phyloP scores from a whole-genome alignment of 495 filamentous ascomycete species.

The Neurospora sp. region DNA sequence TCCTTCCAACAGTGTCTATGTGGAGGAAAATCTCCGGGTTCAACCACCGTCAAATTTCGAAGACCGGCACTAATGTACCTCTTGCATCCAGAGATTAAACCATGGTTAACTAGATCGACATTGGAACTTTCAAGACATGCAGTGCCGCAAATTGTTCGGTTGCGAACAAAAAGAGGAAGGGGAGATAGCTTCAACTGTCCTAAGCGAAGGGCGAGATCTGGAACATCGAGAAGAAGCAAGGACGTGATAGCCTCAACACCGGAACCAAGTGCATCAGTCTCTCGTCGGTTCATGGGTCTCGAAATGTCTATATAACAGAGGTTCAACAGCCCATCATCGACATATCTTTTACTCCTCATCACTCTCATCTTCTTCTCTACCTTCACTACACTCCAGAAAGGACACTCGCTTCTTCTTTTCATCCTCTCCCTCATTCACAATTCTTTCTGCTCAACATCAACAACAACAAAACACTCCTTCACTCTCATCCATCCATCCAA shows the following conservation, averaged over 20 bases:
- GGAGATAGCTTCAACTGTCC: background rate
- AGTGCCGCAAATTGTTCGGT: background rate
- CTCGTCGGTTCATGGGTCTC: background rate
- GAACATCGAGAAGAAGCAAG: background rate
- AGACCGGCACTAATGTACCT: background rate
- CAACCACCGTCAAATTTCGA: background rate
- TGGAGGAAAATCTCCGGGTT: background rate
- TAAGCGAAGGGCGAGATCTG: background rate
- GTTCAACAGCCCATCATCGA: background rate
- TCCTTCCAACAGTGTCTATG: background rate
- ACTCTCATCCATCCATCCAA: background rate
- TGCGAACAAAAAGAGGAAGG: background rate
- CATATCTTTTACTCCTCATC: background rate
- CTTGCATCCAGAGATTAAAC: background rate
- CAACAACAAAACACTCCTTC: background rate
- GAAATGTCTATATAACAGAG: background rate
- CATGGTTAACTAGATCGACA: background rate
- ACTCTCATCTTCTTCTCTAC: background rate
- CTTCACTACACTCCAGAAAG: background rate
- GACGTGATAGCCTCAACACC: background rate
- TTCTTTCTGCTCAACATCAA: background rate
- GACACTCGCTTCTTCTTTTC: background rate
- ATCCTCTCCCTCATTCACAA: background rate
- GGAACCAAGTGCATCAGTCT: background rate
- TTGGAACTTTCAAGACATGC: background rate